Conservation (phyloP, 352 stramenopile genomes). For the Globisporangium radiosum region DNA sequence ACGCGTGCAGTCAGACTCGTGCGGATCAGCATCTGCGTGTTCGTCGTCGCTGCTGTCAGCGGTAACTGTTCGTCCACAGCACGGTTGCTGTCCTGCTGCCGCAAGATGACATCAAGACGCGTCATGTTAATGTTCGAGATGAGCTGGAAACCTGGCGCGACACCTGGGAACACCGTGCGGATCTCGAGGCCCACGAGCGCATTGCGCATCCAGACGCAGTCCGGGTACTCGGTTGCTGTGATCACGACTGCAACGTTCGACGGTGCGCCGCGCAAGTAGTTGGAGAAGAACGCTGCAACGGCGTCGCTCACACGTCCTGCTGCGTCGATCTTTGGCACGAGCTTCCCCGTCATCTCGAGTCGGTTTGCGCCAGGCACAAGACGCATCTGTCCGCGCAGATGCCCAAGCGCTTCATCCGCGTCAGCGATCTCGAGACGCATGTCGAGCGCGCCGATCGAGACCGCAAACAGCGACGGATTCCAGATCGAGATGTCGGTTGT, state of each 20-base stretch:
- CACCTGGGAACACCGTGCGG: conserved; percentile 52
- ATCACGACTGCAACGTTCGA: conserved; percentile 55
- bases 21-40: conserved; percentile 65
- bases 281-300: conserved; percentile 61
- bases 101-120: conserved; percentile 48
- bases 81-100: conserved; percentile 20
- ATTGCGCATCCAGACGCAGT: conserved; percentile 60
- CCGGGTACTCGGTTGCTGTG: conserved; percentile 30
- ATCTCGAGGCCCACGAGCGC: conserved; percentile 60
- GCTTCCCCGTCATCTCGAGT: conserved; percentile 33
- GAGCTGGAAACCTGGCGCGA: conserved; percentile 46
- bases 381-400: conserved; percentile 48
- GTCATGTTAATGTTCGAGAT: conserved; percentile 64
- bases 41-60: conserved; percentile 19
- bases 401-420: conserved; percentile 36
- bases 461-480: conserved; percentile 67
- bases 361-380: conserved; percentile 42
- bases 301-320: conserved; percentile 38
- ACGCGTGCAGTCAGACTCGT: conserved; percentile 60
- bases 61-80: conserved; percentile 1
- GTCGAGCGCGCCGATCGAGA: conserved; percentile 49
- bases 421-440: conserved; percentile 42
- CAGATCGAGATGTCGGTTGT: conserved; percentile 51
- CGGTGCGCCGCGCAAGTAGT: conserved; percentile 46
- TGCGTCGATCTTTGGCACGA: conserved; percentile 40